Base-by-base conservation (phyloP, 2,329 filamentous ascomycete species). In the Alternaria conjuncta region DNA sequence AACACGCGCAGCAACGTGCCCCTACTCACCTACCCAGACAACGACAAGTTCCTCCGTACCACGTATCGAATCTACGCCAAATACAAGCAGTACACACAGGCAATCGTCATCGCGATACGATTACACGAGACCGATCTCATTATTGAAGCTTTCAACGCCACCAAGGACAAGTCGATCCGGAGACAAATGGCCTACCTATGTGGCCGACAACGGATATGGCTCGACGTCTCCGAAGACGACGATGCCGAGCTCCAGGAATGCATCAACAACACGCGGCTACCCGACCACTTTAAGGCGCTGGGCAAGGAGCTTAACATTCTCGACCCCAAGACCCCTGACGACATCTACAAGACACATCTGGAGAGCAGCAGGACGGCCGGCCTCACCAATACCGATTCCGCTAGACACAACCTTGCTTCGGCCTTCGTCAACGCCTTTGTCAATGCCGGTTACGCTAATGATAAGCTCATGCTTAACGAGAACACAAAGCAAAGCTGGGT, bases 311-410 rank as follows among this genome's bases (percentile, higher is more conserved):
- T 99, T 57, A 98, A 99, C 81, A 95, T 99, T 56, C 85, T 98
- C 45, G 96, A 99, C 67, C 96, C 96, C 36, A 98, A 97, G 84
- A 92, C 93, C 46, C 96, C 95, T 0, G 96, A 99, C 78, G 96
- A 99, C 75, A 99, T 99, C 74, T 99, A 99, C 87, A 99, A 99
- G 85, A 97, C 94, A 77, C 96, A 99, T 81, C 87, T 99, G 6
- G 96, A 99, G 82, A 98, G 92, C 83, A 97, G 91, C 74, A 89
- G 96, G 65, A 96, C 96, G 57, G 93, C 93, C 23, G 94, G 94
- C 36, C 88, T 97, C 82, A 97, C 95, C 11, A 97, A 97, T 78
- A 89, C 96, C 50, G 96, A 99, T 78, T 99, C 96, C 10, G 94
- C 95, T 28, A 88, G 94, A 73, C 95, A 99, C 84, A 99, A 99